Conservation (phyloP, 805 yeast genomes). For the Maudiozyma saulgeensis region DNA sequence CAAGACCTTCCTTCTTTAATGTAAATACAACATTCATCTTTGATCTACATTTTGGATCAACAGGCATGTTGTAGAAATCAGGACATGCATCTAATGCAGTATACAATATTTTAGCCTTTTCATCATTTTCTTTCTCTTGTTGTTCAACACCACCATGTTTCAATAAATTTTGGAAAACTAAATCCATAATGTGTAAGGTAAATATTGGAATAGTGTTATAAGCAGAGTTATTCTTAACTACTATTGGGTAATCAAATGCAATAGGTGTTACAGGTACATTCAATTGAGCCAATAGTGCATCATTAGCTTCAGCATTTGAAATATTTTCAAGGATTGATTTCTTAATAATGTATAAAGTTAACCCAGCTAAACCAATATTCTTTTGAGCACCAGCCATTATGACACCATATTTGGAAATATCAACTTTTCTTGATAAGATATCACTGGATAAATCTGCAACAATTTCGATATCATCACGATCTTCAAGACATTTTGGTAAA, state of each 20-base stretch:
- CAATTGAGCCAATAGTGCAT: conserved; percentile 46
- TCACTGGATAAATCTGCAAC: conserved; percentile 95
- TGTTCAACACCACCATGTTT: conserved; percentile 60
- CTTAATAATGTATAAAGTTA: conserved; percentile 83
- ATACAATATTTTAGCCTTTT: conserved; percentile 60
- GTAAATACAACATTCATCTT: conserved; percentile 93
- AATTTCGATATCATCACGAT: conserved; percentile 56
- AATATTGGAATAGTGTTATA: conserved; percentile 95
- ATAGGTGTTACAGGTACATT: conserved; percentile 79
- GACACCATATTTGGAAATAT: conserved; percentile 75
- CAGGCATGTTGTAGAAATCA: conserved; percentile 57
- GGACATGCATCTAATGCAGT: conserved; percentile 55
- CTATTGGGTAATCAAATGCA: conserved; percentile 79
- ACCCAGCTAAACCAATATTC: conserved; percentile 94
- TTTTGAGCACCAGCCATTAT: conserved; percentile 98
- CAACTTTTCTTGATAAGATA: conserved; percentile 71
- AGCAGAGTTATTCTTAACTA: conserved; percentile 80
- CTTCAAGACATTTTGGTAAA: conserved; percentile 39
- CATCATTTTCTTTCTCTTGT: conserved; percentile 47
- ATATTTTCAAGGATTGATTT: conserved; percentile 57
- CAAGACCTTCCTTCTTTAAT: conserved; percentile 51
- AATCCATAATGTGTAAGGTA: conserved; percentile 74
- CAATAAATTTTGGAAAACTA: conserved; percentile 59
- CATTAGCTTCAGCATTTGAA: conserved; percentile 45
- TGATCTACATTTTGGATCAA: conserved; percentile 56